These are phyloP conservation scores for Gamarada debralockiae DNA, from an alignment of 495 filamentous ascomycete genomes.

Conservation along the genomic window DNA sequence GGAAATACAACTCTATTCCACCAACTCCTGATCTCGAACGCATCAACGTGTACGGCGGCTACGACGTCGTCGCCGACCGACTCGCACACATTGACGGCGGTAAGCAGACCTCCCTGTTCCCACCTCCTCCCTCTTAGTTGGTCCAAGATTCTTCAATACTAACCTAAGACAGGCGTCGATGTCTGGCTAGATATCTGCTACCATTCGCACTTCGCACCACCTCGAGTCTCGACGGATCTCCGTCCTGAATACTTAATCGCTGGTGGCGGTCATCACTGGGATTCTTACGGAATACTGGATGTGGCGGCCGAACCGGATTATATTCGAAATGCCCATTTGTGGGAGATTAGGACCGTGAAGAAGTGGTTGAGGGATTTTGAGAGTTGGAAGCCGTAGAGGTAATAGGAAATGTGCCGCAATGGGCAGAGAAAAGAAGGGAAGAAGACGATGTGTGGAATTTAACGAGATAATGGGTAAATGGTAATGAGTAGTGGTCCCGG, in stretches of 20 bases:
- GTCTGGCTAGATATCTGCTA: constrained; percentile 45
- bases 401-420: no score
- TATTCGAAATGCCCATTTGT: constrained; percentile 44
- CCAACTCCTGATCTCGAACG: constrained; percentile 31
- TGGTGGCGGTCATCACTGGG: constrained; percentile 47
- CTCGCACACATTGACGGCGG: constrained; percentile 47
- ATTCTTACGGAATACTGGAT: constrained; percentile 40
- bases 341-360: constrained; percentile 42
- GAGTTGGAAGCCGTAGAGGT: constrained; percentile 8
- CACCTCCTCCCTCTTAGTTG: not conserved
- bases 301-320: constrained; percentile 43
- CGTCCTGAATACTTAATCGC: constrained; percentile 40
- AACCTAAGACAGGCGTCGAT: constrained; percentile 25
- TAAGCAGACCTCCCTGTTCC: not conserved
- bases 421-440: no score
- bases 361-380: constrained; percentile 28
- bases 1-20: constrained; percentile 39
- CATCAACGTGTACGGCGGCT: constrained; percentile 41
- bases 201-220: constrained; percentile 36
- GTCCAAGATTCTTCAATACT: not conserved
- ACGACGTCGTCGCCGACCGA: constrained; percentile 37
- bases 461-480: no score
- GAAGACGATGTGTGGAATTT: no score
- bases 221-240: constrained; percentile 28
- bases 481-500: no score